Evolutionary conservation across 2,329 filamentous ascomycete genomes (phyloP).

Genomic region (Penicillium polonicum): DNA sequence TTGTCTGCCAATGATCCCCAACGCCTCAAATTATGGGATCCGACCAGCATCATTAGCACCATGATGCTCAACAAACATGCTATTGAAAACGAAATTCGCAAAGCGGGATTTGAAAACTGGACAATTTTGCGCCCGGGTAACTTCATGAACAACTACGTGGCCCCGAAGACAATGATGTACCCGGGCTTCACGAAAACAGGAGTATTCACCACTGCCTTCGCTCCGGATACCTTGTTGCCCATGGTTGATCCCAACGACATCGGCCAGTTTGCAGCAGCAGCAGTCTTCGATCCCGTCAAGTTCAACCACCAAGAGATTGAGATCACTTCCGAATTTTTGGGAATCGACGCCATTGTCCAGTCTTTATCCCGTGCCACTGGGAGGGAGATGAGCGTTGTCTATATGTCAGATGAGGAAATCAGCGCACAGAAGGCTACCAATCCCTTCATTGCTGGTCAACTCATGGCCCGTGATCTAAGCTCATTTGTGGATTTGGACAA

Average conservation of each 20-base stretch:
- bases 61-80: conserved; percentile 43
- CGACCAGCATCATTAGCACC: conserved; percentile 28
- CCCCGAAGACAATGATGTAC: background rate
- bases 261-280: background rate
- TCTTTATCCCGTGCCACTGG: background rate
- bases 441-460: background rate
- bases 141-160: conserved; percentile 53
- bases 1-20: conserved; percentile 34
- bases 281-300: background rate
- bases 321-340: background rate
- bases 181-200: background rate
- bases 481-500: background rate
- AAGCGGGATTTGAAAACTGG: conserved; percentile 44
- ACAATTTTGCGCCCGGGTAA: conserved; percentile 52
- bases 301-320: background rate
- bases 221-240: background rate
- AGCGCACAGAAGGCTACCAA: background rate
- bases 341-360: background rate
- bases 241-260: background rate
- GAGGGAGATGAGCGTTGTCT: background rate
- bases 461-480: background rate
- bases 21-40: conserved; percentile 23
- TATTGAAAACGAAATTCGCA: conserved; percentile 44
- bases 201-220: background rate
- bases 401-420: background rate